Evolutionary conservation across 2,329 filamentous ascomycete species (phyloP), one percentile per base, ranked within the genome.

Genomic region (Pseudocercospora macadamiae): DNA sequence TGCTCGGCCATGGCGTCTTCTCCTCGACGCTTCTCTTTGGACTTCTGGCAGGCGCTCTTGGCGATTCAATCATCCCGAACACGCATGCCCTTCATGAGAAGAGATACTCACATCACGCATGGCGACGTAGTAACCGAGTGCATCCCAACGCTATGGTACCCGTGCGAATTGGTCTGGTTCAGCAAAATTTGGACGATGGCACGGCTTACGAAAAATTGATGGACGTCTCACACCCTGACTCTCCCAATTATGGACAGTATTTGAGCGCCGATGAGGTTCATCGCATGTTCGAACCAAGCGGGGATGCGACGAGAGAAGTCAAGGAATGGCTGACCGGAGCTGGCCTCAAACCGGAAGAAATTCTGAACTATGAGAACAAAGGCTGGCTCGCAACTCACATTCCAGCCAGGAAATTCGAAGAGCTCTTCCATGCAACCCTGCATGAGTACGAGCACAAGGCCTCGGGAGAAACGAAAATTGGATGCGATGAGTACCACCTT

Each of bases 291-390:
- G 73, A 76, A 4, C 77, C 77, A 1, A 34, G 64, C 0, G 62
- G 70, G 23, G 60, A 66, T 6, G 72, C 69, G 19, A 61, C 76
- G 6, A 70, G 76, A 14, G 72, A 78, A 1, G 81, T 86, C 25
- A 77, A 77, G 64, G 66, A 74, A 7, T 87, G 85, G 85, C 76
- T 87, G n/a, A 68, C 75, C 16, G 68, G 71, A 4, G 77, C 79
- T 26, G 85, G 84, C 4, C 82, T 87, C 44, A 68, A 76, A 14
- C 69, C 71, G 2, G 73, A 74, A 3, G 76, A 81, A 3, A 75
- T 86, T 44, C 73, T 73, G 36, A 77, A 83, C 39, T 83, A 82
- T 0, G 75, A 77, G 36, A 80, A 79, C 23, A 78, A 61, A 58
- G 55, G 73, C 44, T 79, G 77, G 77, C 67, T 79, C 4, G 72